Evolutionary conservation across 495 filamentous ascomycete genomes (phyloP).

Genomic region (Aspergillus ostianus): DNA sequence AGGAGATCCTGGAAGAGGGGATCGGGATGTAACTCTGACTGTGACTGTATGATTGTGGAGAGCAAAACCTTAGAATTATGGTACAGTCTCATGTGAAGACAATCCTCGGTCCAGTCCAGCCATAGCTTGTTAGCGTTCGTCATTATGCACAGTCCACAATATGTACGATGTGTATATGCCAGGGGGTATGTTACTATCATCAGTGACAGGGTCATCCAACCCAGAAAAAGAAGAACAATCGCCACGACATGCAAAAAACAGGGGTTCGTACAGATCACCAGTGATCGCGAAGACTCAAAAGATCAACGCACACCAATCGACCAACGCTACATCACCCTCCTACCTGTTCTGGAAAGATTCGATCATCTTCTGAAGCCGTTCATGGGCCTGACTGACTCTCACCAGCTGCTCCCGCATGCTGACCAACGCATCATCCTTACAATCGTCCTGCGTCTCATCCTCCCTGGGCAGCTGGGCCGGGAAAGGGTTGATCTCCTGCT

Average conservation of each 20-base stretch:
- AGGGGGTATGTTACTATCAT: no score
- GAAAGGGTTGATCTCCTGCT: conserved; percentile 5
- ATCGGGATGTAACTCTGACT: neutral
- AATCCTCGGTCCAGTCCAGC: neutral
- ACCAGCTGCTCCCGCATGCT: neutral
- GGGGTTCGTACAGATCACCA: neutral
- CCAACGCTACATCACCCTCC: neutral
- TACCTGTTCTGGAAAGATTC: neutral
- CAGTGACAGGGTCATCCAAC: no score
- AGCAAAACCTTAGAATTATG: neutral
- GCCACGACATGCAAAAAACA: neutral
- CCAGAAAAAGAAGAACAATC: no score
- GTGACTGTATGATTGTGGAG: conserved; percentile 5
- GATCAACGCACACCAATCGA: neutral
- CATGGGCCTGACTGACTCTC: conserved; percentile 10
- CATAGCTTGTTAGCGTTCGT: neutral
- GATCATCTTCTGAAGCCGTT: conserved; percentile 10
- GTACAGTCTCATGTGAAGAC: neutral
- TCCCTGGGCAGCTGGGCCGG: neutral
- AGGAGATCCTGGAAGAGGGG: conserved; percentile 5
- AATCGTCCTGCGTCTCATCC: neutral
- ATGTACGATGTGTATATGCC: neutral
- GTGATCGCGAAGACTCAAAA: neutral
- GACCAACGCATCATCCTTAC: neutral
- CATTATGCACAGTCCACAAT: neutral